Conservation (phyloP, 2,329 filamentous ascomycete species). For the Sporothrix pseudoabietina region DNA sequence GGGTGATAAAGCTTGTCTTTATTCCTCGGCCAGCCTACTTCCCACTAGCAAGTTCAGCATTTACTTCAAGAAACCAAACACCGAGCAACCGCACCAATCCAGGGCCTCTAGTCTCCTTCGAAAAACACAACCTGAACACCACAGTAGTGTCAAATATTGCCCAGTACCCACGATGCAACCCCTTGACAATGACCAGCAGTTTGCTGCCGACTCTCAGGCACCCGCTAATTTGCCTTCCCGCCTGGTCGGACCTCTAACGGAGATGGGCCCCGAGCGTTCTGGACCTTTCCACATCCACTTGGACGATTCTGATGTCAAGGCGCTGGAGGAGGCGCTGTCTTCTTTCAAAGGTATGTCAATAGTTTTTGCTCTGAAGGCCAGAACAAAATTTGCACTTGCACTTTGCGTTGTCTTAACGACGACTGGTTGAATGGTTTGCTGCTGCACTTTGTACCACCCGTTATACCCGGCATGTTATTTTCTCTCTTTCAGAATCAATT, state of each 20-base stretch:
- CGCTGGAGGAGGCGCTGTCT: constrained; percentile 38
- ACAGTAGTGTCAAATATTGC: not conserved
- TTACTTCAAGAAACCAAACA: not conserved
- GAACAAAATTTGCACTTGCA: not conserved
- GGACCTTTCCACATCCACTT: constrained; percentile 31
- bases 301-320: constrained; percentile 31
- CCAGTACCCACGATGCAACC: not conserved
- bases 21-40: not conserved
- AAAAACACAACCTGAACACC: too few relatives aligned
- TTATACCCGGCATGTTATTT: not conserved
- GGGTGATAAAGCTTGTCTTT: not conserved
- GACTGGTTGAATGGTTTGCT: not conserved
- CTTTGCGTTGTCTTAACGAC: not conserved
- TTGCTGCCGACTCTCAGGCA: not conserved
- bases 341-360: constrained; percentile 38
- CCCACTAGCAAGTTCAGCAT: not conserved
- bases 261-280: constrained; percentile 27
- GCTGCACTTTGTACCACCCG: not conserved
- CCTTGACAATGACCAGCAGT: not conserved
- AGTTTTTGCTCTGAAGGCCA: not conserved
- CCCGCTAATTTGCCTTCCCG: constrained; percentile 3
- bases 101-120: too few relatives aligned
- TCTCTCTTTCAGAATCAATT: not conserved
- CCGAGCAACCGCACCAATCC: too few relatives aligned
- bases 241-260: constrained; percentile 28